These are phyloP conservation scores for Candida freyschussii DNA, from an alignment of 1,139 yeast genomes.

Conservation along the genomic window DNA sequence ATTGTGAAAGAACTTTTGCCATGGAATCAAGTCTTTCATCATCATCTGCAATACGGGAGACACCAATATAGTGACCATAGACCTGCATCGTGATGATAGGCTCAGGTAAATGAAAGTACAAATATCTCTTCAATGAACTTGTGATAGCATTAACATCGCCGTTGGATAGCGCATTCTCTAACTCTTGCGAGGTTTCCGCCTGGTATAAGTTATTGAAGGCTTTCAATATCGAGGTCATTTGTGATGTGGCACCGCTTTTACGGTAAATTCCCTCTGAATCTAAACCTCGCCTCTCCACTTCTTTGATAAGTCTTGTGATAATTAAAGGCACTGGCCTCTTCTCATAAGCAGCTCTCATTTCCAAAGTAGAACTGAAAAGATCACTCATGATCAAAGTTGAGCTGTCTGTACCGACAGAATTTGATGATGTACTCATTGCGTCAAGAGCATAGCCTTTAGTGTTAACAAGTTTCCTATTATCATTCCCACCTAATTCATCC, in stretches of 20 bases:
- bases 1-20: slow-evolving; percentile 31
- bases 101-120: slow-evolving; percentile 69
- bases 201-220: slow-evolving; percentile 30
- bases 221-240: slow-evolving; percentile 49
- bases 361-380: slow-evolving; percentile 38
- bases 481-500: slow-evolving; percentile 30
- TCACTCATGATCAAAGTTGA: slow-evolving; percentile 23
- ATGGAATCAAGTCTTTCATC: slow-evolving; percentile 33
- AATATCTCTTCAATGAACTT: slow-evolving; percentile 78
- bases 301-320: slow-evolving; percentile 66
- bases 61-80: slow-evolving; percentile 61
- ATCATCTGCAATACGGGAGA: slow-evolving; percentile 35
- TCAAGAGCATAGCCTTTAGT: slow-evolving; percentile 13
- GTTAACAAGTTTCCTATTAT: slow-evolving; percentile 25
- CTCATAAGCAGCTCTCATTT: slow-evolving; percentile 57
- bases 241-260: slow-evolving; percentile 83
- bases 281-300: slow-evolving; percentile 71
- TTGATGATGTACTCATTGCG: slow-evolving; percentile 5
- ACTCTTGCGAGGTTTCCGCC: slow-evolving; percentile 30
- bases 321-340: slow-evolving; percentile 61
- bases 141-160: slow-evolving; percentile 84
- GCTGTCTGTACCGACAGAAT: slow-evolving; percentile 10
- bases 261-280: slow-evolving; percentile 84
- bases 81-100: slow-evolving; percentile 72
- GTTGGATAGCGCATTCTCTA: slow-evolving; percentile 40